Base-by-base conservation (phyloP, 23 red algal species). In the Gracilaria caudata region DNA sequence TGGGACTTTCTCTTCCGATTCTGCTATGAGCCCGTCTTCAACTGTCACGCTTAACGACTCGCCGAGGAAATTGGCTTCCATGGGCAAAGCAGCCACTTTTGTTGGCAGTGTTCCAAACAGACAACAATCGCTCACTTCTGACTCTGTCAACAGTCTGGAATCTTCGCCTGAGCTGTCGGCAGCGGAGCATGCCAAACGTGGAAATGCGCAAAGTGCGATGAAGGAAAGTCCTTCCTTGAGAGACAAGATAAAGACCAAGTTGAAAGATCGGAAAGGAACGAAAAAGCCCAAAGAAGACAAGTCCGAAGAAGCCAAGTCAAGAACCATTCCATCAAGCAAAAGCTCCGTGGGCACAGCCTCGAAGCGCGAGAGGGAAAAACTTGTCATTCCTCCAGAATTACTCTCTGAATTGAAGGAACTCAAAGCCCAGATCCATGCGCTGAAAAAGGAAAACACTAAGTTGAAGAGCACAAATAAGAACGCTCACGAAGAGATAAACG, bases 241-340 rank as follows among this genome's bases (percentile, higher is more conserved):
- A 43, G 72, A 83, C 9, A 86, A 93, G 44, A 20, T 77, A 57
- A 93, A 93, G 43, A 80, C 57, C 37, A 93, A 93, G 58, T 29
- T 79, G 17, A 83, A 84, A 34, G 78, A 82, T 17, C 26, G 87
- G 24, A 73, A 92, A 78, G 89, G 36, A 78, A 51, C 77, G 1
- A 80, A 80, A n/a, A 58, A 41, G 35, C 5, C 16, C 51, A 80
- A 53, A 58, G 51, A 80, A 57, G 49, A 80, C 29, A 58, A 80
- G 39, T 25, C 70, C 12, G 43, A 49, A 2, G 70, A 81, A 81
- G 26, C 35, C 32, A 44, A 64, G 37, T 26, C 53, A 59, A 81
- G 51, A 53, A 9, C 26, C 26, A 51, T 25, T 34, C 49, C 54
- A 59, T 26, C 54, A 34, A 51, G 17, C 54, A 63, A 17, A 24